Conservation (phyloP, 345 rosid genomes). For the Turritis glabra region DNA sequence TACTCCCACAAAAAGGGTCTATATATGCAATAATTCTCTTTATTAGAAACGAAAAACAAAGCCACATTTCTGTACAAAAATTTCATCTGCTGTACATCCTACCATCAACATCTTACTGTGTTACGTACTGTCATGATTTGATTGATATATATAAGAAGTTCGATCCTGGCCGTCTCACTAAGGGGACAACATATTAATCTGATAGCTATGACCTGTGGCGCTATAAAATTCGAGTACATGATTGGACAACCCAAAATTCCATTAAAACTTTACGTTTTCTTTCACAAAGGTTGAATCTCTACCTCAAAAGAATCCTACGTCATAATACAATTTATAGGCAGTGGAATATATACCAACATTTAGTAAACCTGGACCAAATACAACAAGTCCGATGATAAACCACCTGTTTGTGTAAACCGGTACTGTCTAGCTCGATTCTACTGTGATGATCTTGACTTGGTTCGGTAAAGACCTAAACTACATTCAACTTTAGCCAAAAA, state of each 20-base stretch:
- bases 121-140: too few relatives aligned
- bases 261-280: background rate
- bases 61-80: too few relatives aligned
- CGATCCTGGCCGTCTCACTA: background rate
- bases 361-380: background rate
- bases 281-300: background rate
- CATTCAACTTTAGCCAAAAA: slow-evolving; percentile 3
- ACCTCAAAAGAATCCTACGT: background rate
- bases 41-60: too few relatives aligned
- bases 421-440: slow-evolving; percentile 14
- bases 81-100: too few relatives aligned
- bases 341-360: slow-evolving; percentile 6
- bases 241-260: background rate
- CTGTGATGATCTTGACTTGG: background rate
- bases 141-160: too few relatives aligned
- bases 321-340: background rate
- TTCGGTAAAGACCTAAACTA: slow-evolving; percentile 5
- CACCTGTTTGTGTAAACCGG: background rate
- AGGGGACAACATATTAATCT: background rate
- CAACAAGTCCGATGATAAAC: slow-evolving; percentile 13
- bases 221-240: background rate
- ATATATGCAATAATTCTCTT: too few relatives aligned
- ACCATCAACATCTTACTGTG: too few relatives aligned
- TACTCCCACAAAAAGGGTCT: too few relatives aligned
- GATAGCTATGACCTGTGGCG: background rate